Evolutionary conservation across 1,139 yeast genomes (phyloP), one percentile per base, ranked within the genome.

Genomic region (Dujonia santamariae): DNA sequence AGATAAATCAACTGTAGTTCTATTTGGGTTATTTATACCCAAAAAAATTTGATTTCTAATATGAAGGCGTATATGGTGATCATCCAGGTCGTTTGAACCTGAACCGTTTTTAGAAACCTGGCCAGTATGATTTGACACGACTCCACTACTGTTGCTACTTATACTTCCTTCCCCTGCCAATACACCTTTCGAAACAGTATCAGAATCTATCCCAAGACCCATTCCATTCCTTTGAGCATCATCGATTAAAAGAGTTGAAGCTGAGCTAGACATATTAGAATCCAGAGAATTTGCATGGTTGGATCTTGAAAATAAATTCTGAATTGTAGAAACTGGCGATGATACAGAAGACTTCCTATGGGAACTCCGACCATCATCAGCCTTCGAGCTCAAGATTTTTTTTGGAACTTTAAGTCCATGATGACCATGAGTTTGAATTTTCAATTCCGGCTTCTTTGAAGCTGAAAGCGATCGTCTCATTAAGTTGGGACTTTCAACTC

Each of bases 301-400:
- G 2, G 59, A 44, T 30, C 70, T 46, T 38, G 64, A 70, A 37
- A 67, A 66, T 6, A 66, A 48, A 36, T 45, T 59, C 30, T 64
- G 71, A 31, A 66, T 50, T 0, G 68, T 60, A 3, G 62, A 46
- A 2, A 56, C 66, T 1, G 72, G 72, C 0, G 72, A 64, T 24
- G 47, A 48, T 3, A 61, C 54, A 1, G 67, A 51, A 21, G 48
- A 45, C 37, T 52, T 61, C 28, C 63, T 39, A 8, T 48, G 41
- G 14, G 26, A 22, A 13, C 12, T 19, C 26, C 16, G 15, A 20
- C 26, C 16, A 14, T 29, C 32, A 29, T 29, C 32, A 29, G 32
- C 30, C n/a, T 7, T 51, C 8, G 48, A 40, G 1, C 60, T 45
- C 13, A 54, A 37, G 14, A 56, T 55, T 36, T 58, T 59, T 37